phyloP scores from a whole-genome alignment of 805 yeast genomes.

The Metschnikowia bowlesiae region DNA sequence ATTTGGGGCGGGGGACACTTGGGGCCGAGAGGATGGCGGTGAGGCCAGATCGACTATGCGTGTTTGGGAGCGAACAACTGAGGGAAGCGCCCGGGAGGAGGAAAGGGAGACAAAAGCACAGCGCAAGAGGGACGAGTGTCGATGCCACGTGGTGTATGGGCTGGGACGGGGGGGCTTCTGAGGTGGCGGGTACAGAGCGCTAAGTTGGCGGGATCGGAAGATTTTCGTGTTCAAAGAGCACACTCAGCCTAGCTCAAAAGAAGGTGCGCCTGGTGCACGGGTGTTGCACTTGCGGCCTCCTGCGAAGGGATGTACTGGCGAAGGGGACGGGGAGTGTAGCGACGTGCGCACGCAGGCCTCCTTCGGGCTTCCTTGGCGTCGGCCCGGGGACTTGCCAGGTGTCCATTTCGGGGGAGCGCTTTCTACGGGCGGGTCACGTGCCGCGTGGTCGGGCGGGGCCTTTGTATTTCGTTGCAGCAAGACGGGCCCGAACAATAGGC shows the following conservation, averaged over 20 bases:
- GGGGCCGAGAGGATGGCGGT: not conserved
- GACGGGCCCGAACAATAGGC: no score
- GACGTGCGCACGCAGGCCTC: not conserved
- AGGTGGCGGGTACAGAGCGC: constrained; percentile 1
- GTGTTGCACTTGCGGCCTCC: not conserved
- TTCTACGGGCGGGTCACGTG: no score
- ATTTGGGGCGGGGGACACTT: constrained; percentile 13
- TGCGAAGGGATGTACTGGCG: not conserved
- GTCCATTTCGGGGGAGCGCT: no score
- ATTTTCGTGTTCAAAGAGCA: not conserved
- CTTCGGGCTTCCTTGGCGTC: not conserved
- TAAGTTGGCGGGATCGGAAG: not conserved
- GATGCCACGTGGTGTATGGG: not conserved
- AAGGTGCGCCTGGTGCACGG: constrained; percentile 4
- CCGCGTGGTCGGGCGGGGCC: no score
- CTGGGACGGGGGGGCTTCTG: not conserved
- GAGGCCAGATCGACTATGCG: not conserved
- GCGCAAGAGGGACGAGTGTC: not conserved
- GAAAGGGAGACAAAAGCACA: not conserved
- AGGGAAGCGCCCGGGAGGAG: not conserved
- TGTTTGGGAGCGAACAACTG: not conserved
- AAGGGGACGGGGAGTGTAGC: constrained; percentile 1
- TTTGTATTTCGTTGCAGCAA: no score
- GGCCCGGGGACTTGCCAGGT: no score
- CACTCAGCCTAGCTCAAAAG: constrained; percentile 1